phyloP scores from a whole-genome alignment of 352 stramenopile genomes.

The Phytophthora ohioensis region DNA sequence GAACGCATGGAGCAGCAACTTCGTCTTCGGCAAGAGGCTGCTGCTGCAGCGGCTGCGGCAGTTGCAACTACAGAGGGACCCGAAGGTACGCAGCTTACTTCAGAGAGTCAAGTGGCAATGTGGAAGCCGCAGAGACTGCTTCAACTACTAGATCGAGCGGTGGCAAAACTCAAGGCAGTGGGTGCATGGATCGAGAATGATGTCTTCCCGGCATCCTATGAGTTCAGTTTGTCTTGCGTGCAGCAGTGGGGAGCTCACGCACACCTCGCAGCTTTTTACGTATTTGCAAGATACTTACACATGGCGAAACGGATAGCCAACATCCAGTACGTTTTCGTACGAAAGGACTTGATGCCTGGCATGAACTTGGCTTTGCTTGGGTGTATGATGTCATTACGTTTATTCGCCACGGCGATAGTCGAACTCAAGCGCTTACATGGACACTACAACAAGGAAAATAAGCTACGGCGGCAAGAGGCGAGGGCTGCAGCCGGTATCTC shows the following conservation, averaged over 20 bases:
- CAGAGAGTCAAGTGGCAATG: conserved; percentile 8
- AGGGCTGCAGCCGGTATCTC: conserved; percentile 18
- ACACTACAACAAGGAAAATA: conserved; percentile 55
- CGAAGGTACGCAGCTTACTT: not conserved
- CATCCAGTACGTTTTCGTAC: conserved; percentile 85
- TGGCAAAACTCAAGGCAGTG: conserved; percentile 55
- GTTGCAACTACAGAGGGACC: conserved; percentile 6
- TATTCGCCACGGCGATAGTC: conserved; percentile 56
- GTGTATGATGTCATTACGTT: conserved; percentile 81
- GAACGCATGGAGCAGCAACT: conserved; percentile 87
- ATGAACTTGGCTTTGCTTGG: conserved; percentile 82
- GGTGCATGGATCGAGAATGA: conserved; percentile 51
- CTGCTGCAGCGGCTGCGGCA: conserved; percentile 13
- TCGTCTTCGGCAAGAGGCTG: conserved; percentile 49
- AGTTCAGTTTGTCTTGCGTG: conserved; percentile 59
- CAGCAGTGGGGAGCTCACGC: conserved; percentile 59
- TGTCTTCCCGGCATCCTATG: conserved; percentile 63
- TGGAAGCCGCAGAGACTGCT: conserved; percentile 33
- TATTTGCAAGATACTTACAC: conserved; percentile 76
- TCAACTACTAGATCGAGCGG: conserved; percentile 51
- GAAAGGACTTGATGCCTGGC: conserved; percentile 60
- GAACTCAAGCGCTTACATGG: conserved; percentile 64
- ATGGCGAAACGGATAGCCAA: conserved; percentile 71
- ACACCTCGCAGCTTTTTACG: conserved; percentile 82
- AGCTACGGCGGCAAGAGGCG: conserved; percentile 51